phyloP scores from a whole-genome alignment of 1,139 yeast species.

The Candida sp. region DNA sequence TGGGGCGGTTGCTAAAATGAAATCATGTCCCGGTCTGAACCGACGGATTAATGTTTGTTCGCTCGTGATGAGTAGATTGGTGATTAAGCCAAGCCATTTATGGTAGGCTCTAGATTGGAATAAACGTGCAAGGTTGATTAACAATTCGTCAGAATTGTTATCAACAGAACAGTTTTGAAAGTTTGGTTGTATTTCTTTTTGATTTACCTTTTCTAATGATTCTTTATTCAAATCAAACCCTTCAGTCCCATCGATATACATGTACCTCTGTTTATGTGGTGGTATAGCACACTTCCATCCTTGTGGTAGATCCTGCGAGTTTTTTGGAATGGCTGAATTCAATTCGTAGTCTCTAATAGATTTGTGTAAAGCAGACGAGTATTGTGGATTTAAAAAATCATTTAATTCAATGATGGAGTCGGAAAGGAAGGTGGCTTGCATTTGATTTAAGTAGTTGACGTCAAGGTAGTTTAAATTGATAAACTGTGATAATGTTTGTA shows the following conservation, averaged over 20 bases:
- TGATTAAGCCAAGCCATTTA: constrained; percentile 65
- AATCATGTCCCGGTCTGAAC: constrained; percentile 94
- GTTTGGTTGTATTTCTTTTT: constrained; percentile 7
- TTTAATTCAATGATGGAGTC: constrained; percentile 70
- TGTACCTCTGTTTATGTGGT: constrained; percentile 86
- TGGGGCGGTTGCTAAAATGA: constrained; percentile 82
- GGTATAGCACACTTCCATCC: constrained; percentile 96
- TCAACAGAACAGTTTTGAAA: not conserved
- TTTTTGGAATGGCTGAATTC: constrained; percentile 56
- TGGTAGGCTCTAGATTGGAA: constrained; percentile 60
- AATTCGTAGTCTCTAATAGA: constrained; percentile 12
- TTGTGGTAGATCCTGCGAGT: constrained; percentile 48
- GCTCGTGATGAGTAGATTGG: constrained; percentile 61
- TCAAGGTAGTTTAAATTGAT: constrained; percentile 55
- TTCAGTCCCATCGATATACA: constrained; percentile 70
- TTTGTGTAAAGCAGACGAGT: too few relatives aligned
- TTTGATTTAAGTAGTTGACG: constrained; percentile 30
- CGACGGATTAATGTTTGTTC: constrained; percentile 75
- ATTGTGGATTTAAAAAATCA: constrained; percentile 55
- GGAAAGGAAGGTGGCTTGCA: constrained; percentile 54
- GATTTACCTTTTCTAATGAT: not conserved
- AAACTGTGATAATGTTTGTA: constrained; percentile 44
- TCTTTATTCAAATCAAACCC: not conserved
- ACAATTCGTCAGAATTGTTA: constrained; percentile 17
- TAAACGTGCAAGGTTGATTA: constrained; percentile 56